These are phyloP conservation scores for Vitis amurensis DNA, from an alignment of 164 flowering plant genomes.

Conservation along the genomic window DNA sequence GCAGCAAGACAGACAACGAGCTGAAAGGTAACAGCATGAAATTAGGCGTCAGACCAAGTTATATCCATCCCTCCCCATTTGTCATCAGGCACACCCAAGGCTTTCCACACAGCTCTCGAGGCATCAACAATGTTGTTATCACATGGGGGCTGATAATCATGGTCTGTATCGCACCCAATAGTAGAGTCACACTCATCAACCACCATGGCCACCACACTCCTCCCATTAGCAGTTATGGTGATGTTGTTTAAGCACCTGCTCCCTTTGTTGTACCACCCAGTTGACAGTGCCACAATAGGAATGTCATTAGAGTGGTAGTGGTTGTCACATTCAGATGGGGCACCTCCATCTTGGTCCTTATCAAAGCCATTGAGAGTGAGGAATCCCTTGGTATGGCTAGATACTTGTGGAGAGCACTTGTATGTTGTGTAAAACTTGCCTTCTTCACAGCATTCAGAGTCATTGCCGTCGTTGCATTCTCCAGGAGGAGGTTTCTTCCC, in stretches of 20 bases:
- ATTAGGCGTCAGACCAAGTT: too few species aligned
- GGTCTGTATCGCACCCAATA: too few species aligned
- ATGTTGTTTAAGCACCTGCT: constrained; percentile 10
- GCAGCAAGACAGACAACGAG: too few species aligned
- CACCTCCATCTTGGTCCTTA: neutral
- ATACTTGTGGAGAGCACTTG: constrained; percentile 6
- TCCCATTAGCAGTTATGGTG: constrained; percentile 11
- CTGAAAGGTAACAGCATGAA: too few species aligned
- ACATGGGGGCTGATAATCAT: too few species aligned
- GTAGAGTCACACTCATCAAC: too few species aligned
- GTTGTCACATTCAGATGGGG: constrained; percentile 2
- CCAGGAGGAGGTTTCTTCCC: constrained; percentile 6
- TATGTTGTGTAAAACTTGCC: constrained; percentile 6
- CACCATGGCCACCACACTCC: constrained; percentile 4
- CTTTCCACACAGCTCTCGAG: too few species aligned
- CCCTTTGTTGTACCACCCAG: constrained; percentile 21
- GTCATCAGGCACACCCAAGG: too few species aligned
- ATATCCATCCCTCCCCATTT: too few species aligned
- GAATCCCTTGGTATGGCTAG: neutral
- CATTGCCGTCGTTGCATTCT: constrained; percentile 4
- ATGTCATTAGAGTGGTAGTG: too few species aligned
- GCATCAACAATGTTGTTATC: too few species aligned
- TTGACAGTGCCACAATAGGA: constrained; percentile 20
- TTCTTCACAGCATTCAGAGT: constrained; percentile 8
- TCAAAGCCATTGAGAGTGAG: constrained; percentile 6